These are phyloP conservation scores for Pleurozium schreberi DNA, from an alignment of 225 moss, liverwort and hornwort genomes.

Conservation along the genomic window DNA sequence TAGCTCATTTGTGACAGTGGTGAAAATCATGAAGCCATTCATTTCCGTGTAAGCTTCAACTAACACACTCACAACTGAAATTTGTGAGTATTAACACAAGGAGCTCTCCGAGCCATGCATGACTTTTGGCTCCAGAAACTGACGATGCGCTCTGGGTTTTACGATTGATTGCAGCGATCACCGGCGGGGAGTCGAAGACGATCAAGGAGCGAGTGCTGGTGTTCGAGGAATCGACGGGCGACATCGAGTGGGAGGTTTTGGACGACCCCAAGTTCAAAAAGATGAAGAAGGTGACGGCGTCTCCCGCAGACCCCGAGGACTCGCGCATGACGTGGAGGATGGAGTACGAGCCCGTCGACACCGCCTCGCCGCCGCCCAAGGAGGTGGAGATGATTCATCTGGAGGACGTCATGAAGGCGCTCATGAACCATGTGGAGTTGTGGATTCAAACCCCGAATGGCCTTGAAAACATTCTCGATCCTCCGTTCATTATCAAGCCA, in stretches of 20 bases:
- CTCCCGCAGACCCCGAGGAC: background rate
- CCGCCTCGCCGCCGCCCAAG: background rate
- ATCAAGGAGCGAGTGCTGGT: background rate
- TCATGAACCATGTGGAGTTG: background rate
- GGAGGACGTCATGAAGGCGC: background rate
- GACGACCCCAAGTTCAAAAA: background rate
- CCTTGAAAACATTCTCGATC: background rate
- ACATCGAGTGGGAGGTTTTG: background rate
- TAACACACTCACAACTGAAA: background rate
- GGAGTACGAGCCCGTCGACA: background rate
- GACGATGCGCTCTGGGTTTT: background rate
- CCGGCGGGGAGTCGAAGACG: background rate
- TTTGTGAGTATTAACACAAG: background rate
- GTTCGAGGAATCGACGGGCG: background rate
- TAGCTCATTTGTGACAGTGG: background rate
- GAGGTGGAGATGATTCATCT: background rate
- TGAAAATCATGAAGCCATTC: background rate
- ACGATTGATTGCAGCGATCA: background rate
- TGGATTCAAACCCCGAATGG: background rate
- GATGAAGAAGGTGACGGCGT: background rate
- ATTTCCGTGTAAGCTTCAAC: background rate
- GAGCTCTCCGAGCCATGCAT: background rate
- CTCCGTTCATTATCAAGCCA: too few species aligned
- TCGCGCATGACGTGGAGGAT: background rate
- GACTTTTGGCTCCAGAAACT: background rate